Evolutionary conservation across 2,329 filamentous ascomycete genomes (phyloP).

Genomic region (Monosporascus sp.): DNA sequence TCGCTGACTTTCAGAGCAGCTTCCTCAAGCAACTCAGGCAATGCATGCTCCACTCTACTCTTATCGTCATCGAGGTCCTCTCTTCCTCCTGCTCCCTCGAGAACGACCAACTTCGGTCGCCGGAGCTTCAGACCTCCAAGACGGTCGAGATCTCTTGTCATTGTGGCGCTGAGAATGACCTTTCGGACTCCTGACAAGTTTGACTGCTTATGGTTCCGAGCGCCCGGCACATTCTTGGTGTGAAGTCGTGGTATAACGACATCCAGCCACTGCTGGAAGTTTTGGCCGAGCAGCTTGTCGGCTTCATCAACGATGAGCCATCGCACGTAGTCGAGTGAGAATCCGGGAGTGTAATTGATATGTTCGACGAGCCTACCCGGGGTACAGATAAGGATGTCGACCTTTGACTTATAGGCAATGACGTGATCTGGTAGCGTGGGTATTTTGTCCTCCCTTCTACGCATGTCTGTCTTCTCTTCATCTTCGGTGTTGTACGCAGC

Average conservation of each 20-base stretch:
- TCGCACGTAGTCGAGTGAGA: constrained; percentile 68
- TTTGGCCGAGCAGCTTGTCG: constrained; percentile 84
- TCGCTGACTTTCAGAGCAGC: constrained; percentile 63
- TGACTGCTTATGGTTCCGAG: constrained; percentile 48
- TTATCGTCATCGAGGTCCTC: constrained; percentile 32
- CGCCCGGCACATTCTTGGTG: constrained; percentile 39
- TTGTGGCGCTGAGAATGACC: constrained; percentile 83
- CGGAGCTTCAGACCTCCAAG: constrained; percentile 67
- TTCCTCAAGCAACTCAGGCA: constrained; percentile 62
- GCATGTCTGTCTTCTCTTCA: constrained; percentile 22
- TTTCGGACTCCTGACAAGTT: constrained; percentile 61
- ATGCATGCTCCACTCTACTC: constrained; percentile 37
- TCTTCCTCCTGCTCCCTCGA: constrained; percentile 49
- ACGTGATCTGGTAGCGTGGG: constrained; percentile 55
- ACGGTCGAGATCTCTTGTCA: constrained; percentile 81
- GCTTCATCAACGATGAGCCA: constrained; percentile 95
- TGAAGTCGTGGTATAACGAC: constrained; percentile 61
- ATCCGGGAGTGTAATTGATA: constrained; percentile 75
- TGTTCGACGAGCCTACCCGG: constrained; percentile 91
- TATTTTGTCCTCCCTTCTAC: constrained; percentile 21
- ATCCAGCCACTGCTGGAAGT: constrained; percentile 86
- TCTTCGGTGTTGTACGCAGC: constrained; percentile 29
- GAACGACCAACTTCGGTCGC: constrained; percentile 68
- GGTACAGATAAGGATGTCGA: constrained; percentile 87
- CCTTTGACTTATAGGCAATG: constrained; percentile 59